Evolutionary conservation across 1,139 yeast species (phyloP), one percentile per base, ranked within the genome.

Genomic region (Magnusiomyces magnusii): DNA sequence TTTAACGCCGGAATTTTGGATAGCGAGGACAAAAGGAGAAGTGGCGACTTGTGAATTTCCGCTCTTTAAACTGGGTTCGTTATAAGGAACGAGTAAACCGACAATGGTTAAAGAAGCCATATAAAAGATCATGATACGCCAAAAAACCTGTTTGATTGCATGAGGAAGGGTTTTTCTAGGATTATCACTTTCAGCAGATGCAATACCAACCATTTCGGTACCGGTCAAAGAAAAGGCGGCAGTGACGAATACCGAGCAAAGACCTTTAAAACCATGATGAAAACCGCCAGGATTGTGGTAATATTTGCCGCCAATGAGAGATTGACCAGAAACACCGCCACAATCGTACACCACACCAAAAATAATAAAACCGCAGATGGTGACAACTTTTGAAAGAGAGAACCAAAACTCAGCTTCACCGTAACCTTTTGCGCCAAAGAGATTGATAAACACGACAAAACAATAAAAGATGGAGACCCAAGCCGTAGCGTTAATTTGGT

Each of bases 201-300:
- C 91, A 64, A 90, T 76, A 58, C 95, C 95, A 60, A 86, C 86
- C 68, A 87, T 78, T 73, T 88, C 96, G 57, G 87, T 82, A 67
- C 95, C 95, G 58, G 92, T 91, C 68, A 87, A 86, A 2, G 96
- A 84, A 73, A 89, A 91, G 5, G 96, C 95, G 31, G 96, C 95
- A 39, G 86, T 82, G 56, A 91, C 90, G 67, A 91, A 87, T 39
- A 87, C 87, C n/a, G 88, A 77, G 67, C 90, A 82, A 34, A 89
- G 83, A 65, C 97, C 97, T 70, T 90, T 89, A 77, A 81, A 88
- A 60, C 76, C 90, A 78, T 75, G 75, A 61, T 76, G 80, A 75
- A 78, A 83, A 3, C 89, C 81, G 58, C 88, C 89, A 0, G 87
- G 86, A 60, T 76, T 66, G 60, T 77, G 77, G 87, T 87, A 85